These are phyloP conservation scores for Penicillium nucicola DNA, from an alignment of 495 filamentous ascomycete species.

Conservation along the genomic window DNA sequence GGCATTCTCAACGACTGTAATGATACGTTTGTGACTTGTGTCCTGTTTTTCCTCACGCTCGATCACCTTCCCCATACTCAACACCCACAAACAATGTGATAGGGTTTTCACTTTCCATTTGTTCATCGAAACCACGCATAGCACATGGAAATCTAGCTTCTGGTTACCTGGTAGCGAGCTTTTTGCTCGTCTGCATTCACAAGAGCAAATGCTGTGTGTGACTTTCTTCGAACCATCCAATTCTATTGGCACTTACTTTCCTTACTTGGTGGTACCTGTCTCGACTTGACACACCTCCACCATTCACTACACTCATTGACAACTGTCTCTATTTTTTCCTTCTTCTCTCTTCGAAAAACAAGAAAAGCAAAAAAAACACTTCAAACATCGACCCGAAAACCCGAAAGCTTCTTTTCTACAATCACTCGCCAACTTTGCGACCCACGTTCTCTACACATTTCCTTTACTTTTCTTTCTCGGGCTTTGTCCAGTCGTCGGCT, in stretches of 20 bases:
- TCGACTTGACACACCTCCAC: constrained; percentile 11
- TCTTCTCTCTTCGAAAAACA: constrained; percentile 10
- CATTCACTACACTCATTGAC: constrained; percentile 13
- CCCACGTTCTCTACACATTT: constrained; percentile 18
- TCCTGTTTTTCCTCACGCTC: constrained; percentile 3
- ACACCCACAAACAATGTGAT: constrained; percentile 23
- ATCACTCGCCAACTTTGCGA: constrained; percentile 13
- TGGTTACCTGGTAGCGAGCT: not conserved
- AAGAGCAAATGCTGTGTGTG: not conserved
- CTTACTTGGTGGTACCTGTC: not conserved
- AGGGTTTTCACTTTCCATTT: constrained; percentile 15
- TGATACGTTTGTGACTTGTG: constrained; percentile 17
- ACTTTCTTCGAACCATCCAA: constrained; percentile 1
- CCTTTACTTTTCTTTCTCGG: constrained; percentile 15
- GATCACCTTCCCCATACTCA: constrained; percentile 4
- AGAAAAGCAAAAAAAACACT: constrained; percentile 20
- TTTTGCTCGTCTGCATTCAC: not conserved
- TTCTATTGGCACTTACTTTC: constrained; percentile 12
- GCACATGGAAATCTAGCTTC: not conserved
- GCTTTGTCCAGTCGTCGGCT: constrained; percentile 7
- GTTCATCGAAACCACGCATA: constrained; percentile 1
- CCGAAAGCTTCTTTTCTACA: not conserved
- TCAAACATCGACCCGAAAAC: constrained; percentile 7
- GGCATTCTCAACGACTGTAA: constrained; percentile 39
- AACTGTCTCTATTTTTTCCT: constrained; percentile 16